Percentiles rank a stretch among this genome's conserved stretches.
These are phyloP conservation scores for Boehmeria nivea DNA, from an alignment of 306 rosid genomes.

Conservation along the genomic window DNA sequence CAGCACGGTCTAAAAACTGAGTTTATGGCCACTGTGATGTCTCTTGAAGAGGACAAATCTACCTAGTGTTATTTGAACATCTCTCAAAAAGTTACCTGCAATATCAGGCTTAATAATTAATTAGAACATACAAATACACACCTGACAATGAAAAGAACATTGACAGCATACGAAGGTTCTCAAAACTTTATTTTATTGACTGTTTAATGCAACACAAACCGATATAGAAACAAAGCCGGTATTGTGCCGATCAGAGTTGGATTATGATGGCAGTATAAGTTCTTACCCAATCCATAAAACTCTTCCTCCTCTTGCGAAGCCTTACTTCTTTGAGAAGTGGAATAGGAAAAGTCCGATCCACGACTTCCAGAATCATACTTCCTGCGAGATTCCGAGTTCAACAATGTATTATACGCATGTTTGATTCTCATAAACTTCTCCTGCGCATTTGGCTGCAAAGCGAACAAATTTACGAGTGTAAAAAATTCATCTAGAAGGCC, in stretches of 20 bases:
- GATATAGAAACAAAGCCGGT: not conserved
- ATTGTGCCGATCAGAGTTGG: not conserved
- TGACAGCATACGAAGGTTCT: conserved; percentile 14
- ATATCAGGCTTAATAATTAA: conserved; percentile 49
- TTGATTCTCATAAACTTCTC: conserved; percentile 89
- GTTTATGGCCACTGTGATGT: conserved; percentile 30
- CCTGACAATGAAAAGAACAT: conserved; percentile 21
- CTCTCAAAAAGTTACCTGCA: conserved; percentile 94
- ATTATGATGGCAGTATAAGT: not conserved
- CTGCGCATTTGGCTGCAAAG: conserved; percentile 69
- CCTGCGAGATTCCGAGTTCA: conserved; percentile 68
- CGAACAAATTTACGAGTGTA: conserved; percentile 6
- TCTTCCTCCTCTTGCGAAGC: conserved; percentile 59
- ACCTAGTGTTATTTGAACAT: conserved; percentile 98
- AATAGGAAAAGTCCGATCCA: conserved; percentile 51
- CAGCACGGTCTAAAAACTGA: conserved; percentile 19
- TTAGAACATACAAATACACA: conserved; percentile 32
- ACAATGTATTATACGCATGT: conserved; percentile 81
- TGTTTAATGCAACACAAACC: not conserved
- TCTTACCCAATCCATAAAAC: conserved; percentile 82
- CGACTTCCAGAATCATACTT: conserved; percentile 54
- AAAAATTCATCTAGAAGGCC: not conserved
- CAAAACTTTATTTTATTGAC: not conserved
- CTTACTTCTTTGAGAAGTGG: conserved; percentile 39
- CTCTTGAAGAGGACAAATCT: conserved; percentile 63